Evolutionary conservation across 495 filamentous ascomycete species (phyloP).

Genomic region (Rusavskia elegans): DNA sequence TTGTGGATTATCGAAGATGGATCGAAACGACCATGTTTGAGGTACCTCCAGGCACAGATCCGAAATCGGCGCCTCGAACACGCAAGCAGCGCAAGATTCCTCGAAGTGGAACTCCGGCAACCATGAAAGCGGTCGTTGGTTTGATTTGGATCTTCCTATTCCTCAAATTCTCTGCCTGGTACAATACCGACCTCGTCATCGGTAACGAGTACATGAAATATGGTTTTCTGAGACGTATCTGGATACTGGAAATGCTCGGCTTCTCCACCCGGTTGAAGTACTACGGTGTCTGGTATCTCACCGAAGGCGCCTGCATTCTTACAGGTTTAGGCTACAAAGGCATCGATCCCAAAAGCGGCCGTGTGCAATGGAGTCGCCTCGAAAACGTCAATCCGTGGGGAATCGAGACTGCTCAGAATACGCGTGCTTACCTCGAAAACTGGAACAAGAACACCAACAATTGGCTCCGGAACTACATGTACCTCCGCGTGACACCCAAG

Average conservation of each 20-base stretch:
- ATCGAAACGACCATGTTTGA: conserved; percentile 92
- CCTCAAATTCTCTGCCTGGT: conserved; percentile 54
- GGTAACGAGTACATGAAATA: conserved; percentile 45
- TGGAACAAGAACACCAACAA: conserved; percentile 99
- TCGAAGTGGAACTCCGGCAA: conserved; percentile 73
- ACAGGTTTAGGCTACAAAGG: conserved; percentile 91
- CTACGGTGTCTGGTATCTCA: conserved; percentile 87
- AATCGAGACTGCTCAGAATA: conserved; percentile 82
- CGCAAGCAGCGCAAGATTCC: conserved; percentile 91
- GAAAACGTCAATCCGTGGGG: conserved; percentile 71
- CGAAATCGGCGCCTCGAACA: conserved; percentile 64
- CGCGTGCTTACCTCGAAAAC: conserved; percentile 66
- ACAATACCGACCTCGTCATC: conserved; percentile 43
- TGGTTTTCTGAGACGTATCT: conserved; percentile 54
- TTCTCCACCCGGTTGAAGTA: conserved; percentile 76
- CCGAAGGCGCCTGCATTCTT: conserved; percentile 89
- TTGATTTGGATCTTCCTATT: conserved; percentile 67
- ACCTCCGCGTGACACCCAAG: conserved; percentile 84
- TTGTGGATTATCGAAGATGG: conserved; percentile 79
- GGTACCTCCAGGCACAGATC: conserved; percentile 59
- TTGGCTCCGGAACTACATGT: conserved; percentile 92
- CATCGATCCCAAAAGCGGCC: conserved; percentile 64
- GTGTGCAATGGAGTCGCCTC: conserved; percentile 75
- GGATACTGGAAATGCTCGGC: conserved; percentile 65
- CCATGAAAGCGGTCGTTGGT: conserved; percentile 55